These are phyloP conservation scores for Hypomontagnella monticulosa DNA, from an alignment of 495 filamentous ascomycete genomes.

Conservation along the genomic window DNA sequence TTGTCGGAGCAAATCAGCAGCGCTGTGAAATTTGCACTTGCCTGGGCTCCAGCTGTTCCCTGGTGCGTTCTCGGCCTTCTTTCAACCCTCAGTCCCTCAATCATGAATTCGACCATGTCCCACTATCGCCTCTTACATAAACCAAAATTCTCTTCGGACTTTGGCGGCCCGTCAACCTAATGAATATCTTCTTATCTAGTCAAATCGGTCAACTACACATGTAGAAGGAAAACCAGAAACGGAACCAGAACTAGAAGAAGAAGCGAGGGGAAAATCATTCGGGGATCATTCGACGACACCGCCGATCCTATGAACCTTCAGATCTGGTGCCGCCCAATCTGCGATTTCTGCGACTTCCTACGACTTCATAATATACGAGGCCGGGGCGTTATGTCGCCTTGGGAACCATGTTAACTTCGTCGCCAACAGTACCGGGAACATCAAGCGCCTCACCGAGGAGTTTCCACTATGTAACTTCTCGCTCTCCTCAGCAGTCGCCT, in stretches of 20 bases:
- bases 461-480: constrained; percentile 58
- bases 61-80: constrained; percentile 34
- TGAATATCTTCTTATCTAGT: constrained; percentile 17
- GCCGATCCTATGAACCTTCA: constrained; percentile 32
- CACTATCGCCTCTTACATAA: constrained; percentile 32
- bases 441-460: constrained; percentile 57
- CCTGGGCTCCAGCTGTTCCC: background rate
- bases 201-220: constrained; percentile 4
- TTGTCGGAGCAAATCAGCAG: constrained; percentile 34
- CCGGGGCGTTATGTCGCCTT: constrained; percentile 40
- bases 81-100: constrained; percentile 24
- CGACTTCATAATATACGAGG: constrained; percentile 14
- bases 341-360: constrained; percentile 24
- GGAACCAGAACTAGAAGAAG: background rate
- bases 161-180: constrained; percentile 25
- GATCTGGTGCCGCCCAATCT: constrained; percentile 31
- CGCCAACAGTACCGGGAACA: constrained; percentile 52
- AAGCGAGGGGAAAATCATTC: constrained; percentile 1
- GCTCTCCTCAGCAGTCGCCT: constrained; percentile 56
- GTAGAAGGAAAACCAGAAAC: background rate
- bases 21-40: constrained; percentile 27
- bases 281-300: constrained; percentile 9
- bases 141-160: constrained; percentile 25
- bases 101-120: constrained; percentile 35
- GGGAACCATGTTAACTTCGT: constrained; percentile 62